Base-by-base conservation (phyloP, 495 filamentous ascomycete species). In the Aspergillus conjunctus region DNA sequence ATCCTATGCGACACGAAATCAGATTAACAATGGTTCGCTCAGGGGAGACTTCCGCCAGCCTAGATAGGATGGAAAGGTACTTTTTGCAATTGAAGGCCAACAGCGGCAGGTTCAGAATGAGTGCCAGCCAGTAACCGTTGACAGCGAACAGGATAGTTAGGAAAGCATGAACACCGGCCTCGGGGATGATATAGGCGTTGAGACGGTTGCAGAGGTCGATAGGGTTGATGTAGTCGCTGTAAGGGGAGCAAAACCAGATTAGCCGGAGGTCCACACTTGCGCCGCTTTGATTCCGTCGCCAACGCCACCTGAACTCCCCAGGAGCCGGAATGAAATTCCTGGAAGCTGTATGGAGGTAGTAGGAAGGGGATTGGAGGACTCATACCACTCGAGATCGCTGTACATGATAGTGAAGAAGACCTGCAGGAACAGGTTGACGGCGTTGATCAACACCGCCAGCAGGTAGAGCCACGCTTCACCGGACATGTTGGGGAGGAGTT, bases 371-470 rank as follows among this genome's bases (percentile, higher is more conserved):
- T 33, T 44, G 51, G 18, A 26, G 14, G 48, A 80, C 14, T 3
- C 90, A 66, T 81, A 96, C 92, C 93, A 97, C 87, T 97, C 93
- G 63, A 97, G 77, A 85, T 97, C 93, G 76, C 91, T 95, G 79
- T 97, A 99, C 95, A 99, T 99, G 67, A 99, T 99, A 43, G 95
- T 99, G 83, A 99, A 99, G 83, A 99, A 99, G 58, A 99, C 95
- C 79, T 99, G 95, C 52, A 99, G 85, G 78, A 99, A 99, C 66
- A 99, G 85, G 84, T 99, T 99, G 86, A 98, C 94, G 79, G 95
- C 95, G 83, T 99, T 99, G 81, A 99, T 94, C 73, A 99, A 85
- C 77, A 99, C 95, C 78, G 94, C 88, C 76, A 99, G 83, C 67
- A 99, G 88, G 83, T 96, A 99, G 73, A 99, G 84, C 95, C 93